Evolutionary conservation across 139 green algal species (phyloP).

Genomic region (Coccomyxa sp.): DNA sequence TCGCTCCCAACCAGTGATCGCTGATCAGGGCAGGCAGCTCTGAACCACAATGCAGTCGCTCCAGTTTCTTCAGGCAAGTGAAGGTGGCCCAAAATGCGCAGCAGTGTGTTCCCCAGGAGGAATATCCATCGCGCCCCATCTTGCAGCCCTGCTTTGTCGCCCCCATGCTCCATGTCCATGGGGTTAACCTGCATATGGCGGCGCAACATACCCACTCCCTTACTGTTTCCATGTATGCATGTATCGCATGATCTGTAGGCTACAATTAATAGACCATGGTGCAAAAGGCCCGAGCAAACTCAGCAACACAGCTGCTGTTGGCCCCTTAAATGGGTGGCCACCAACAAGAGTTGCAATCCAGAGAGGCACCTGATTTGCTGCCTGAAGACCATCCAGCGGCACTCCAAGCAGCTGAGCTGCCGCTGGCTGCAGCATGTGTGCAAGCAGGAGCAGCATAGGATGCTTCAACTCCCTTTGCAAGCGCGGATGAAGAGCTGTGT

Average conservation of each 20-base stretch:
- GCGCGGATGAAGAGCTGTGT: too few species aligned
- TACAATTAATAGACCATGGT: neutral
- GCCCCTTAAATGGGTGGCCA: too few species aligned
- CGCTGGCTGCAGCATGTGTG: too few species aligned
- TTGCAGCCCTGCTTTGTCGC: neutral
- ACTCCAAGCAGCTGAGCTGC: too few species aligned
- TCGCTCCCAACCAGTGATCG: neutral
- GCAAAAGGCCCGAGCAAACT: neutral
- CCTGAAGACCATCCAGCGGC: too few species aligned
- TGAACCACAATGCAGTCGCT: neutral
- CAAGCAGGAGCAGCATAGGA: too few species aligned
- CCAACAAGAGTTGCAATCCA: too few species aligned
- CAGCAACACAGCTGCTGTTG: too few species aligned
- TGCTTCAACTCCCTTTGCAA: too few species aligned
- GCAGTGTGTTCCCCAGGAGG: neutral
- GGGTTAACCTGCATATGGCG: neutral
- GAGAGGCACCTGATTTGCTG: too few species aligned
- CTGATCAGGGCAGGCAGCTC: too few species aligned
- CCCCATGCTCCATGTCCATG: neutral
- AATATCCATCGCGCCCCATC: neutral
- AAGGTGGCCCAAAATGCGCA: neutral
- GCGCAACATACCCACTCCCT: neutral
- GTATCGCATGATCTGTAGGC: neutral
- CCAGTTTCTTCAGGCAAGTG: neutral
- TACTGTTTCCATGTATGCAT: neutral